Conservation (phyloP, 2,329 filamentous ascomycete genomes). For the Paracamarosporium sp. region DNA sequence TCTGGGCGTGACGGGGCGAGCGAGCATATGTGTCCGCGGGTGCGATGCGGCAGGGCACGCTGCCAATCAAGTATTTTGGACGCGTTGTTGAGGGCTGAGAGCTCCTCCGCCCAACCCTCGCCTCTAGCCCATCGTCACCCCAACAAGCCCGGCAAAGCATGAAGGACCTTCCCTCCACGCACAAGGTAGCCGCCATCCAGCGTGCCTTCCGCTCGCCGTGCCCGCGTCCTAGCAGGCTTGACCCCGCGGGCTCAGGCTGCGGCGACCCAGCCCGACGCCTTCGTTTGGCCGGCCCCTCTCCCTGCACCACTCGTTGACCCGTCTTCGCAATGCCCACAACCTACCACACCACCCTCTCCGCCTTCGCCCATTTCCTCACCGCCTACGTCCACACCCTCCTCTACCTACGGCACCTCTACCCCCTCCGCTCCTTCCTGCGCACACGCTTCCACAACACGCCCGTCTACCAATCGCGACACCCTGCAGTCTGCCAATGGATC, state of each 20-base stretch:
- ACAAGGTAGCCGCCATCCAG: background rate
- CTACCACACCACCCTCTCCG: slow-evolving; percentile 62
- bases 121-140: background rate
- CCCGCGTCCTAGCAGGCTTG: background rate
- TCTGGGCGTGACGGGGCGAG: background rate
- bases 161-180: background rate
- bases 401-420: slow-evolving; percentile 82
- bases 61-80: slow-evolving; percentile 9
- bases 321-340: slow-evolving; percentile 32
- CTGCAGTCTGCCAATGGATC: slow-evolving; percentile 85
- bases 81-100: slow-evolving; percentile 6
- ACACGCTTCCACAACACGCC: slow-evolving; percentile 83
- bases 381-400: slow-evolving; percentile 86
- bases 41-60: background rate
- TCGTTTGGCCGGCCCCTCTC: background rate
- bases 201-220: background rate
- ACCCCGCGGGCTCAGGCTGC: background rate
- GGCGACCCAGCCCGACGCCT: background rate
- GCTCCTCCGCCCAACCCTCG: background rate
- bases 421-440: slow-evolving; percentile 76
- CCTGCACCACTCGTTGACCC: too few relatives aligned
- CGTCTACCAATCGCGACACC: slow-evolving; percentile 85
- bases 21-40: background rate
- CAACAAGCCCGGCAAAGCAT: background rate
- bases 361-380: slow-evolving; percentile 81